phyloP scores from a whole-genome alignment of 148 eudicot genomes.

The Vaccinium darrowii region DNA sequence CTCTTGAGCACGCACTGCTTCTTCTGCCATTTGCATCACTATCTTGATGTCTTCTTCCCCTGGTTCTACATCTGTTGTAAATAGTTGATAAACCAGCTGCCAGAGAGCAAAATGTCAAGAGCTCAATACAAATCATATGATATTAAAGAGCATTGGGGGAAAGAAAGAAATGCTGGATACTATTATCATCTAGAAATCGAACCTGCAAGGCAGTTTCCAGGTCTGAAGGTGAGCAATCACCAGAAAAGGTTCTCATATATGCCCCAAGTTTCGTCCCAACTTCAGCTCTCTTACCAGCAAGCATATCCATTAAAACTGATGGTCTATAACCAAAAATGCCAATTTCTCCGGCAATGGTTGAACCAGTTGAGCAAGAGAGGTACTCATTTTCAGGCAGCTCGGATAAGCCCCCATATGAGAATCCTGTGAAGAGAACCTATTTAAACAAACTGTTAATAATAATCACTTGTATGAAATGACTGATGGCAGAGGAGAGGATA shows the following conservation, averaged over 20 bases:
- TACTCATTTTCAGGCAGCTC: constrained; percentile 85
- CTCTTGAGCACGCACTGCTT: constrained; percentile 85
- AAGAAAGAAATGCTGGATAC: background rate
- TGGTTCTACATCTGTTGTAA: constrained; percentile 68
- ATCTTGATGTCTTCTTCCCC: constrained; percentile 79
- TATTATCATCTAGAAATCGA: constrained; percentile 15
- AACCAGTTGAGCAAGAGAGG: constrained; percentile 82
- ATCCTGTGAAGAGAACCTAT: constrained; percentile 87
- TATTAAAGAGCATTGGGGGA: background rate
- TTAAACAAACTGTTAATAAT: constrained; percentile 31
- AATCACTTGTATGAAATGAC: constrained; percentile 14
- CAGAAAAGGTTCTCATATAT: constrained; percentile 82
- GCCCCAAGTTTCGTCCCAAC: constrained; percentile 84
- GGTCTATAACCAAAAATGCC: constrained; percentile 91
- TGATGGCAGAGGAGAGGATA: background rate
- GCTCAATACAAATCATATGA: background rate
- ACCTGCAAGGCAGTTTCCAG: constrained; percentile 93
- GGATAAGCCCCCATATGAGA: constrained; percentile 85
- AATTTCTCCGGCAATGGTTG: constrained; percentile 88
- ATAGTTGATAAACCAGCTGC: constrained; percentile 88
- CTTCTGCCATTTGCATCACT: constrained; percentile 96
- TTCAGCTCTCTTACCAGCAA: constrained; percentile 97
- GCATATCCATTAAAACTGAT: constrained; percentile 76
- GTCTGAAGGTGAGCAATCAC: constrained; percentile 93
- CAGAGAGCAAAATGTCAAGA: constrained; percentile 14